Evolutionary conservation across 148 eudicot genomes (phyloP).

Genomic region (Polygonum maritimum): DNA sequence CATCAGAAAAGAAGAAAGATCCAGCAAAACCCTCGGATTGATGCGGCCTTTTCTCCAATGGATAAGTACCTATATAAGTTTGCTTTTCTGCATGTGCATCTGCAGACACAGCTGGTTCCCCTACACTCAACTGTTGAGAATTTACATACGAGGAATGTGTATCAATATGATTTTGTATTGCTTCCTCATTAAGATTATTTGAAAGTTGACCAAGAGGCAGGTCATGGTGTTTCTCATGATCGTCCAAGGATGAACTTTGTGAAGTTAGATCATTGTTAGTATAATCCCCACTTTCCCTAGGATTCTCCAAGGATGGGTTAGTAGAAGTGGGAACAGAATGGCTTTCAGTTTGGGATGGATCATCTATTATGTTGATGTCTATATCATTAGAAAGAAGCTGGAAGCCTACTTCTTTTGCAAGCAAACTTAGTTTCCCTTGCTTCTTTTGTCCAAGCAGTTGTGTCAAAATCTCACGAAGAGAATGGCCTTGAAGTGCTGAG

Average conservation of each 20-base stretch:
- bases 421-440: conserved; percentile 52
- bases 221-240: conserved; percentile 12
- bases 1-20: conserved; percentile 64
- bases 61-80: conserved; percentile 11
- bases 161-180: conserved; percentile 12
- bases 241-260: conserved; percentile 14
- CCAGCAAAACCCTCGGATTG: conserved; percentile 22
- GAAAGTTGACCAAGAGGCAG: conserved; percentile 21
- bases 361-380: conserved; percentile 43
- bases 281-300: conserved; percentile 20
- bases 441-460: conserved; percentile 44
- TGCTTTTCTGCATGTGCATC: conserved; percentile 23
- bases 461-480: conserved; percentile 65
- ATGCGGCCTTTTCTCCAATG: conserved; percentile 19
- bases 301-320: conserved; percentile 17
- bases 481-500: conserved; percentile 40
- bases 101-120: conserved; percentile 17
- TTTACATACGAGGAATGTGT: conserved; percentile 16
- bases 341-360: conserved; percentile 20
- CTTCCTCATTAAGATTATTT: conserved; percentile 8
- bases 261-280: conserved; percentile 15
- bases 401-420: conserved; percentile 83
- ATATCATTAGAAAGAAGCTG: conserved; percentile 82
- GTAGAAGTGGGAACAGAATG: conserved; percentile 18
- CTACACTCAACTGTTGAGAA: conserved; percentile 15